Base-by-base conservation (phyloP, 768 basidiomycete species). In the Termitomyces sp. region DNA sequence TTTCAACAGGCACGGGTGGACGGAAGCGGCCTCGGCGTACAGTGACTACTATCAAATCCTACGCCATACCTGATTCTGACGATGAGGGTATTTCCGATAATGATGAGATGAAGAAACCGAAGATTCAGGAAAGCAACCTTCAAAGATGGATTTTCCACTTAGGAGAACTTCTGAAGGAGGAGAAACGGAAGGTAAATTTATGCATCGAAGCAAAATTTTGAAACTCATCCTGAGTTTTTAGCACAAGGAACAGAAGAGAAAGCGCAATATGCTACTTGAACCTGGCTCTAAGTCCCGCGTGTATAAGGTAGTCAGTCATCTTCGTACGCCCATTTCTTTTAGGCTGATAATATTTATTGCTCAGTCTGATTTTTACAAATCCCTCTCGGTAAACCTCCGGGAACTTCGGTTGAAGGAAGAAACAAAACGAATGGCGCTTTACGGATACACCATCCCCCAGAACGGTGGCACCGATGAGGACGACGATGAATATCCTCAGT, bases 91-190 rank as follows among this genome's bases (percentile, higher is more conserved):
- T 82, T 7, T 74, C 72, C 31, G 75, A 76, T 23, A 67, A 73
- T 19, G 69, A 73, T 25, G 70, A 72, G 17, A 46, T 43, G 45
- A 73, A 72, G 63, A 75, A 73, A 65, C 66, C 65, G 27, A 68
- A 44, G 19, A 38, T 65, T 12, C 69, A 67, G 11, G 80, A 82
- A 62, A 76, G 75, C 53, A 71, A 76, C 60, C 68, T 81, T 48
- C 85, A 88, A 62, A 70, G 76, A 43, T 92, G 89, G 89, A 82
- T 90, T 64, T 82, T 82, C 64, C 82, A 89, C 61, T 68, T 92
- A 35, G 73, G 77, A 6, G 73, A 77, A 17, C 69, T 92, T 42
- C 71, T 82, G 21, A 86, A 83, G 66, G 77, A 80, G 32, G 89
- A 92, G 65, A 84, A 86, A 59, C 80, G 80, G 60, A 90, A 89